Base-by-base conservation (phyloP, 768 basidiomycete species). In the Russula lepida region DNA sequence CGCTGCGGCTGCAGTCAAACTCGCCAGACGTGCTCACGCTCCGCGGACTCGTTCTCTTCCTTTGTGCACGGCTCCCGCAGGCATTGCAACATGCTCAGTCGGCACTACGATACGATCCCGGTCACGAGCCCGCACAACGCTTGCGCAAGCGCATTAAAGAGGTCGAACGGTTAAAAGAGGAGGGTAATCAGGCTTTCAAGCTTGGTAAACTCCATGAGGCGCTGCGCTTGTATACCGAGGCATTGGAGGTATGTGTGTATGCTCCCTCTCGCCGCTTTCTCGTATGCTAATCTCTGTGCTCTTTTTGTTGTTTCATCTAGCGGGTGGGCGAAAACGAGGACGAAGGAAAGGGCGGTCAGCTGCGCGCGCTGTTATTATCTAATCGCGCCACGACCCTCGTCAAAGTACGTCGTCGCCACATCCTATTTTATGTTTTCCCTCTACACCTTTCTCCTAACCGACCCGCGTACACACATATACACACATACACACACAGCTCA, bases 331-430 rank as follows among this genome's bases (percentile, higher is more conserved):
- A 80, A 21, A 72, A 73, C 5, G 81, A 83, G 37, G 85, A 87
- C 46, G 90, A 92, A 71, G 85, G 83, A 1, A 82, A 81, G 65
- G 91, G 92, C 19, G 91, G 91, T 8, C 82, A 87, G 57, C 85
- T 93, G 28, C 84, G 88, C 13, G 88, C 90, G 1, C 86, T 87
- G 1, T 73, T 95, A 4, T 74, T 92, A 9, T 89, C 86, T 2
- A 95, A 95, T 67, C 84, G 91, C 5, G 92, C 92, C 1, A 90
- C 89, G 1, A 86, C 92, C 0, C 74, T 89, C 21, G 74, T 88
- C 52, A 92, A 92, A 78, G 88, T 87, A 62, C 15, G 68, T 50
- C 15, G 68, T 50, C 11, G 13, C 32, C 28, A 47, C 37, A 21
- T 53, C 41, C 5, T 43, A 35, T 63, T 66, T 19, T 66, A 55